Base-by-base conservation (phyloP, 441 rosid genomes). In the Dalechampia spathulata region DNA sequence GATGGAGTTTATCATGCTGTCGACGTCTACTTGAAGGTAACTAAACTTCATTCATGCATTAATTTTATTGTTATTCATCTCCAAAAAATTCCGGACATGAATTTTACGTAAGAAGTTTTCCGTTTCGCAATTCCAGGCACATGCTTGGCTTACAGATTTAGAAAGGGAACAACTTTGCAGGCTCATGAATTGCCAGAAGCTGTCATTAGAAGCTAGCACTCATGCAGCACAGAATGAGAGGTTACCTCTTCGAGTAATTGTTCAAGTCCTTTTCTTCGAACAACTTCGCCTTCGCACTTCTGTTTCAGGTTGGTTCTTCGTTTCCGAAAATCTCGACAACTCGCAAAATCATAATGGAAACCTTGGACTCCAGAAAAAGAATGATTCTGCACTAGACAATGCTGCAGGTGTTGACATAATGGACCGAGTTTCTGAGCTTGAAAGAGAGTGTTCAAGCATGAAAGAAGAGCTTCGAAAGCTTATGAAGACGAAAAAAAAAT, bases 161-260 rank as follows among this genome's bases (percentile, higher is more conserved):
- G 97, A 90, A 71, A 82, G 79, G 71, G 97, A 87, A 66, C 87
- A 85, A 38, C 56, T 90, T 15, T 90, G 97, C 63, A 61, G 81
- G 57, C 78, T 93, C 6, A 75, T 93, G 83, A 83, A 90, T 68
- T 89, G 93, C 64, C 93, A 93, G 78, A 93, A 93, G 67, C 90
- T 93, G 4, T 90, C 99, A 16, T 28, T 93, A 9, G 99, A 93
- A 70, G 99, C 91, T 45, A 78, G 89, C 81, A 85, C 95, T 5
- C 99, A 93, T 62, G 99, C 97, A 27, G 87, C 97, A 11, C 95
- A 90, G 67, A 93, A 93, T 41, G 99, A 93, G 70, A 83, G 96
- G 74, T 72, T 93, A 52, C 99, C 97, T 0, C 81, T 90, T 12
- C 69, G 96, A 48, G 82, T 90, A 46, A 80, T 89, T 4, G 96